Base-by-base conservation (phyloP, 495 filamentous ascomycete genomes). In the Zalerion maritima region DNA sequence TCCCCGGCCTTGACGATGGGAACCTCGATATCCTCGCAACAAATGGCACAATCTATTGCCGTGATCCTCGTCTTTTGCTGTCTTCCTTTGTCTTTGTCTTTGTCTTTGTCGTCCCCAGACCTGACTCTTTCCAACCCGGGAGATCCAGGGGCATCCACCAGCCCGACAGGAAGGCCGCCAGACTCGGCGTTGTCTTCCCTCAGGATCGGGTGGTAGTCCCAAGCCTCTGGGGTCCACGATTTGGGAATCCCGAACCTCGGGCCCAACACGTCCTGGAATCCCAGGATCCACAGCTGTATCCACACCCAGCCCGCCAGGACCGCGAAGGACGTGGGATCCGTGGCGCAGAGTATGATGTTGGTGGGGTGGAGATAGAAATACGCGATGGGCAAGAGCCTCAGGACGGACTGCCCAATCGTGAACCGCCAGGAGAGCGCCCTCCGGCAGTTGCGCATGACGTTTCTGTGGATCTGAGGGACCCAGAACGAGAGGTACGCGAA, bases 121-220 rank as follows among this genome's bases (percentile, higher is more conserved):
- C 36, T 52, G 42, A 26, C 51, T 29, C 34, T 58, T 50, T 47
- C 54, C 36, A 37, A 37, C 2, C 26, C 25, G 2, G 46, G 37
- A 24, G 31, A 54, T 6, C 25, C 47, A 10, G 55, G 50, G 14
- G 54, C 40, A 15, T 57, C 50, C 0, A 64, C 55, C 10, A 73
- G 67, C 6, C 81, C 80, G 34, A 91, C 79, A 0, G 83, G 81
- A 41, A 94, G 47, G 8, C 71, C 75, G 26, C 77, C 76, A 3
- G 66, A 69, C 54, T 93, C 86, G 23, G 80, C 46, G 35, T 81
- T 73, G 24, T 84, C 81, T 50, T 92, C 81, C n/a, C 81, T 72
- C 11, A 97, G 57, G 3, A 91, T 64, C 0, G 84, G 85, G 47
- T 97, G 89, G 37, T 97, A 97, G 42, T 97, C 89, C 60, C 89